Base-by-base conservation (phyloP, 1,139 yeast genomes). In the Torulaspora globosa region DNA sequence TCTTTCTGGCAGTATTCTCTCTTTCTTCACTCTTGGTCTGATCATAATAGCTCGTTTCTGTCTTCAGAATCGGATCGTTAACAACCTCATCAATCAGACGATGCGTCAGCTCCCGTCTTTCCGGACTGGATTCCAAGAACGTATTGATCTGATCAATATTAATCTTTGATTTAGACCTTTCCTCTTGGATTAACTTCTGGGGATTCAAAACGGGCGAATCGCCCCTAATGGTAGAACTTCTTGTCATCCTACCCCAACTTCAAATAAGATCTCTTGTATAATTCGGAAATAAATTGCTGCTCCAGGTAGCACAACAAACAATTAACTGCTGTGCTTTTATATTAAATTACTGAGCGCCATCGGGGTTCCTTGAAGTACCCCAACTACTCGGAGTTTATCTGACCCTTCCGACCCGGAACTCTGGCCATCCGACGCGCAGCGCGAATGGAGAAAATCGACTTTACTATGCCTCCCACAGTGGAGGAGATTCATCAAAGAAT, bases 91-190 rank as follows among this genome's bases (percentile, higher is more conserved):
- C 76, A 48, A 75, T 65, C 50, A 69, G 57, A 38, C 60, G 66
- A 39, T 68, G 68, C 59, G 78, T 70, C 75, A 84, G 29, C 68
- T 76, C 36, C 14, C 82, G 73, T 51, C 68, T 69, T 40, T 67
- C 68, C 46, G 75, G 73, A 40, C 75, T 70, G 4, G 83, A 82
- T 52, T 80, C 83, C 47, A 81, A 64, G 62, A 76, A 79, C 48
- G 74, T 68, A 41, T 79, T 76, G 52, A 77, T 56, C 53, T 74
- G 72, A 48, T 76, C 70, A 16, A 74, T 68, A 47, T 75, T 70
- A 54, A 80, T 70, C 47, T 66, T 59, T 19, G 80, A 75, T 39
- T 60, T 57, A 31, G 65, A 66, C 46, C 86, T 74, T 62, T 80
- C 85, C 48, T 67, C 70, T 67, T 47, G 80, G 33, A 69, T 54